Evolutionary conservation across 257 asterid species (phyloP).

Genomic region (Thymus mandschuricus): DNA sequence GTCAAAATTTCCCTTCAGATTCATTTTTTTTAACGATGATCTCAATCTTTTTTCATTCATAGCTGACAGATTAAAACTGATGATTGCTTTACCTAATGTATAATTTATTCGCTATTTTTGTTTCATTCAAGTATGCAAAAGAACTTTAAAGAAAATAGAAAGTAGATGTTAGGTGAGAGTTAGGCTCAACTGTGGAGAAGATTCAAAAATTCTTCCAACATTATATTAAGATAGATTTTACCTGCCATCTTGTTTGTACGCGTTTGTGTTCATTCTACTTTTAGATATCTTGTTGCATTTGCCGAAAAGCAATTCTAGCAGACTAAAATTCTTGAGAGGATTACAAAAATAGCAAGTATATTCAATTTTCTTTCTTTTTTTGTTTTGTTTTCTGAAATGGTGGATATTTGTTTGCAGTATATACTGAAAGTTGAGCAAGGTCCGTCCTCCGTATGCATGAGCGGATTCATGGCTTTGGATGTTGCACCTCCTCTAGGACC

Average conservation of each 20-base stretch:
- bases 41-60: neutral
- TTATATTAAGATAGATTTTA: too few species aligned
- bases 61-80: neutral
- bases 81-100: neutral
- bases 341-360: too few species aligned
- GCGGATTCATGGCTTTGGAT: slow-evolving; percentile 93
- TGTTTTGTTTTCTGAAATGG: neutral
- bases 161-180: neutral
- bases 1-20: neutral
- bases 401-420: slow-evolving; percentile 53
- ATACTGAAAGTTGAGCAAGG: slow-evolving; percentile 78
- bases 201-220: neutral
- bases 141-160: neutral
- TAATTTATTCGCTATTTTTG: neutral
- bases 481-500: slow-evolving; percentile 91
- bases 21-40: slow-evolving; percentile 24
- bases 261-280: neutral
- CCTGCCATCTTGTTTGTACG: neutral
- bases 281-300: neutral
- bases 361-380: too few species aligned
- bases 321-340: neutral
- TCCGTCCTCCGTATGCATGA: slow-evolving; percentile 60
- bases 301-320: neutral
- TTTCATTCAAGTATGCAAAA: neutral
- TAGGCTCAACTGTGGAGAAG: neutral